phyloP scores from a whole-genome alignment of 2,329 filamentous ascomycete genomes.

The Verticillium nonalfalfae region DNA sequence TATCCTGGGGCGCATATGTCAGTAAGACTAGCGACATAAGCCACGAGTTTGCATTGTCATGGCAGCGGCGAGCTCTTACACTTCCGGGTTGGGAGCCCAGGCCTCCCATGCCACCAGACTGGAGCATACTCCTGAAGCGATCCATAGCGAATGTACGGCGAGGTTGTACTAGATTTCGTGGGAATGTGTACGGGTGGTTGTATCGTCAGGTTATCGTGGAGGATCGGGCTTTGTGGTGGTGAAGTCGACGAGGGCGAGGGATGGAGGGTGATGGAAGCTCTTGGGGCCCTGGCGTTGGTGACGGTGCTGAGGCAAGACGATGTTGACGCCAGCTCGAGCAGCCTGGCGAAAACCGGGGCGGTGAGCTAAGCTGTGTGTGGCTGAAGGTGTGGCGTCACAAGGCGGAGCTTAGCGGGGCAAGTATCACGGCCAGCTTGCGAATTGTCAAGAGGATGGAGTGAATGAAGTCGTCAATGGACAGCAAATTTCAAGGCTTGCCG shows the following conservation, averaged over 20 bases:
- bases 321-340: constrained; percentile 25
- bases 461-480: too few species aligned
- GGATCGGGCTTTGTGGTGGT: background rate
- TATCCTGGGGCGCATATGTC: constrained; percentile 54
- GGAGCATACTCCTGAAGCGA: constrained; percentile 82
- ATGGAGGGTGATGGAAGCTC: constrained; percentile 9
- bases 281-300: constrained; percentile 4
- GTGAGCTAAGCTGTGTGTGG: background rate
- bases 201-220: background rate
- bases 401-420: background rate
- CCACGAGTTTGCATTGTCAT: background rate
- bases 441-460: too few species aligned
- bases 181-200: background rate
- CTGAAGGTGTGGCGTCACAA: background rate
- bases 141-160: constrained; percentile 57
- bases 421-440: too few species aligned
- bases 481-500: too few species aligned
- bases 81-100: constrained; percentile 54
- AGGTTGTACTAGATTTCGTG: background rate
- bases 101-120: constrained; percentile 64
- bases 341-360: constrained; percentile 18
- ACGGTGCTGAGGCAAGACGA: constrained; percentile 1
- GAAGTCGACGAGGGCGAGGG: constrained; percentile 8
- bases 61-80: constrained; percentile 35
- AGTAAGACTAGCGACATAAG: background rate